Evolutionary conservation across 2,329 filamentous ascomycete species (phyloP).

Genomic region (Aspergillus luchuensis): DNA sequence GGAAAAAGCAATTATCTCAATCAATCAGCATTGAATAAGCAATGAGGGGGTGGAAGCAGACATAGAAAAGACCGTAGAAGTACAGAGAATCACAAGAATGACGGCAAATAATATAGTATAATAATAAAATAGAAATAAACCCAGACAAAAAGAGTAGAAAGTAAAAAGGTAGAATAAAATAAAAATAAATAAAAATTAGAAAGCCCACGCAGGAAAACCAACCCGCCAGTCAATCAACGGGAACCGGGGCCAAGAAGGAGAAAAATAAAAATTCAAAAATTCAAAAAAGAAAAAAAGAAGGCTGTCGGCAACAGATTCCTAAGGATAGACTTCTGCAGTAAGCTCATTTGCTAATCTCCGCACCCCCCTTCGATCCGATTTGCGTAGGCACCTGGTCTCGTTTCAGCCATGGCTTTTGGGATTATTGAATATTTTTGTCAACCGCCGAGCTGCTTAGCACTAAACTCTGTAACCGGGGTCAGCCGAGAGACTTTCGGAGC

Average conservation of each 20-base stretch:
- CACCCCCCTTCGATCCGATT: slow-evolving; percentile 20
- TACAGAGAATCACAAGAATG: background rate
- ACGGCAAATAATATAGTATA: too few relatives aligned
- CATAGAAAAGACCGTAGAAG: too few relatives aligned
- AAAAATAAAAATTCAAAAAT: too few relatives aligned
- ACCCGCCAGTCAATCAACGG: background rate
- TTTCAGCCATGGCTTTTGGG: slow-evolving; percentile 25
- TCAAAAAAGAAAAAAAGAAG: background rate
- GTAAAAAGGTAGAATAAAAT: background rate
- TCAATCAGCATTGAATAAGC: too few relatives aligned
- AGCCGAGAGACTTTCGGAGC: slow-evolving; percentile 28
- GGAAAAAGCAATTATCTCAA: background rate
- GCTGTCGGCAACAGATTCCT: slow-evolving; percentile 31
- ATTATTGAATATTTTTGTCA: too few relatives aligned
- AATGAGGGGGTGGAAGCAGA: too few relatives aligned
- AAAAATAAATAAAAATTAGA: background rate
- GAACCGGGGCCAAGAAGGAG: background rate
- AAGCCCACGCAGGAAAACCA: background rate
- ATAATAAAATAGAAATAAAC: background rate
- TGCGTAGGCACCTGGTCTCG: slow-evolving; percentile 20
- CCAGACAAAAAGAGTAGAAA: background rate
- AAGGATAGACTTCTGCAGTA: slow-evolving; percentile 25
- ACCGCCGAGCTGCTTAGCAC: too few relatives aligned
- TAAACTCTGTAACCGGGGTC: slow-evolving; percentile 21
- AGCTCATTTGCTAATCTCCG: slow-evolving; percentile 17